These are phyloP conservation scores for Vigna hirtella DNA, from an alignment of 306 rosid species.

Conservation along the genomic window DNA sequence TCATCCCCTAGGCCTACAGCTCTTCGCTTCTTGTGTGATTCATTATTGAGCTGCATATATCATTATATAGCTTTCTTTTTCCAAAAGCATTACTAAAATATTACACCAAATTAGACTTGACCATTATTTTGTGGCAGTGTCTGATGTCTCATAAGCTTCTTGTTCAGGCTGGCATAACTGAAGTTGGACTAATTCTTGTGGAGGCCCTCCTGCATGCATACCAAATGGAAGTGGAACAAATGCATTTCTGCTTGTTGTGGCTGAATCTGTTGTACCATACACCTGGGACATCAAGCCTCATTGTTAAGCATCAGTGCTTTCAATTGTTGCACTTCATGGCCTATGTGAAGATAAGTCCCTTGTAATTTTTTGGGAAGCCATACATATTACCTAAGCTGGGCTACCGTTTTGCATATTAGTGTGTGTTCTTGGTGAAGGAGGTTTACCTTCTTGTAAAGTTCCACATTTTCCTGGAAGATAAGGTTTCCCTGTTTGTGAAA, in stretches of 20 bases:
- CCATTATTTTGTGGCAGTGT: constrained; percentile 45
- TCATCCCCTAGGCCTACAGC: constrained; percentile 8
- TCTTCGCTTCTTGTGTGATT: constrained; percentile 34
- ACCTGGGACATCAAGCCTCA: constrained; percentile 52
- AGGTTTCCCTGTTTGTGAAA: constrained; percentile 47
- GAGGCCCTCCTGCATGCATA: constrained; percentile 34
- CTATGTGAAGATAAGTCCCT: constrained; percentile 30
- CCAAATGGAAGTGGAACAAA: constrained; percentile 53
- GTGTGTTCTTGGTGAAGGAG: constrained; percentile 51
- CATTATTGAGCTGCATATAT: constrained; percentile 37
- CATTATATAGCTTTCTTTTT: constrained; percentile 14
- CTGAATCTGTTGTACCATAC: constrained; percentile 44
- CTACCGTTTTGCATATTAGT: constrained; percentile 19
- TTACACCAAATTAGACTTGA: constrained; percentile 18
- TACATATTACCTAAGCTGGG: no score
- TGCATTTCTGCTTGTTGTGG: constrained; percentile 41
- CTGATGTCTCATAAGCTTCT: constrained; percentile 52
- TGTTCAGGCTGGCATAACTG: constrained; percentile 61
- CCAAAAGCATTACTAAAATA: constrained; percentile 28
- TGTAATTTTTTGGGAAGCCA: constrained; percentile 30
- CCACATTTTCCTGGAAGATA: constrained; percentile 58
- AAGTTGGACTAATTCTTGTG: constrained; percentile 57
- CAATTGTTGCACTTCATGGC: constrained; percentile 32
- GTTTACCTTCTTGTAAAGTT: constrained; percentile 60
- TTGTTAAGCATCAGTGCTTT: constrained; percentile 34